Conservation (phyloP, 2,329 filamentous ascomycete genomes). For the Penicillium expansum region DNA sequence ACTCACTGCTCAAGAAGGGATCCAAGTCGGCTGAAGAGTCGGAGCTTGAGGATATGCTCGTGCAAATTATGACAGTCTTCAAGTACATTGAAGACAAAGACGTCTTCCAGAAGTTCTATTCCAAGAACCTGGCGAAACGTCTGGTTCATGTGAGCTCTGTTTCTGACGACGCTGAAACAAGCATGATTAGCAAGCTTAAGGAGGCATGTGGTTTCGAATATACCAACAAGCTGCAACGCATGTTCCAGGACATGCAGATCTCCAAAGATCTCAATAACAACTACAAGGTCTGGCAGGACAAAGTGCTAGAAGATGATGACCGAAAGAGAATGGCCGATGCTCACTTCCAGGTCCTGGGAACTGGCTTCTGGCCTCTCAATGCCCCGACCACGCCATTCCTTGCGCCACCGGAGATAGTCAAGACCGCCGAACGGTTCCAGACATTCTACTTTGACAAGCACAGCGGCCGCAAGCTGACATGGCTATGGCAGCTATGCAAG, state of each 20-base stretch:
- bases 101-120: constrained; percentile 99
- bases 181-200: constrained; percentile 99
- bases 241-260: constrained; percentile 99
- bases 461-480: constrained; percentile 91
- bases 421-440: constrained; percentile 84
- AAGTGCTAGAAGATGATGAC: constrained; percentile 62
- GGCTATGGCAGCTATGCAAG: constrained; percentile 98
- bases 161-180: constrained; percentile 95
- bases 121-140: constrained; percentile 90
- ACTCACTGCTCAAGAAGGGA: constrained; percentile 84
- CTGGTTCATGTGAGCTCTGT: constrained; percentile 93
- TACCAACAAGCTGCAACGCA: constrained; percentile 97
- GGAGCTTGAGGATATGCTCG: constrained; percentile 82
- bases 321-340: constrained; percentile 74
- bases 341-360: constrained; percentile 88
- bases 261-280: constrained; percentile 93
- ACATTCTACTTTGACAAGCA: constrained; percentile 96
- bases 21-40: constrained; percentile 90
- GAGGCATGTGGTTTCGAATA: constrained; percentile 98
- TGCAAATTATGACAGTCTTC: constrained; percentile 98
- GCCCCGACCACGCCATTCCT: constrained; percentile 85
- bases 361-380: constrained; percentile 93
- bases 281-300: constrained; percentile 75
- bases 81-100: constrained; percentile 99
- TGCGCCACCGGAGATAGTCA: constrained; percentile 77